phyloP scores from a whole-genome alignment of 2,329 filamentous ascomycete genomes.

The Pseudogymnoascus destructans region DNA sequence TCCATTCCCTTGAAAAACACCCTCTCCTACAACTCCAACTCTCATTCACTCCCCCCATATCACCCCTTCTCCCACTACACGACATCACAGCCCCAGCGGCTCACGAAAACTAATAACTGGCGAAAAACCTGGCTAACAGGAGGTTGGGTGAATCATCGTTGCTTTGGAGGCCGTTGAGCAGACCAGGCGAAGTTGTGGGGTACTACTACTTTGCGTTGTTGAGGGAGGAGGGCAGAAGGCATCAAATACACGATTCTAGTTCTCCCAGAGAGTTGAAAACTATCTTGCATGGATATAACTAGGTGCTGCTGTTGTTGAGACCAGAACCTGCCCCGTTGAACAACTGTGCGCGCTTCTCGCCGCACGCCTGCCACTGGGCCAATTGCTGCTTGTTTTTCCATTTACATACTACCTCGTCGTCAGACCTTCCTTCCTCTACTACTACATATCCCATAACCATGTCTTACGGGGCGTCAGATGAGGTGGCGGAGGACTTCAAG shows the following conservation, averaged over 20 bases:
- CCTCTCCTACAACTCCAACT: background rate
- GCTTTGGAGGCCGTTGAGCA: background rate
- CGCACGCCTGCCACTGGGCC: background rate
- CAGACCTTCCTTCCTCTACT: background rate
- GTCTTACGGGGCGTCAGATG: slow-evolving; percentile 51
- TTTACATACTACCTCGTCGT: background rate
- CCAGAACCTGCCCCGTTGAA: slow-evolving; percentile 4
- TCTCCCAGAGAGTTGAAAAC: slow-evolving; percentile 24
- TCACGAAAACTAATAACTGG: background rate
- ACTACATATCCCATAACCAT: slow-evolving; percentile 38
- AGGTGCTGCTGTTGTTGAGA: slow-evolving; percentile 22
- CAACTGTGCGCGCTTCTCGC: background rate
- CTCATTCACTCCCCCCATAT: background rate
- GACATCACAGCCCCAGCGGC: background rate
- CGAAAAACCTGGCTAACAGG: background rate
- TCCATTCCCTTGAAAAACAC: background rate
- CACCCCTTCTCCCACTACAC: background rate
- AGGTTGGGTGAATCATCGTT: slow-evolving; percentile 7
- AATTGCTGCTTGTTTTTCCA: background rate
- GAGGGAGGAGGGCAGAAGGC: slow-evolving; percentile 18
- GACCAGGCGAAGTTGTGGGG: background rate
- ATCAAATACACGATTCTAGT: slow-evolving; percentile 28
- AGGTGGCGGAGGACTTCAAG: slow-evolving; percentile 90
- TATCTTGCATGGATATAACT: slow-evolving; percentile 27
- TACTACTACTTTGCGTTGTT: background rate